Base-by-base conservation (phyloP, 768 basidiomycete genomes). In the Trametes elegans region DNA sequence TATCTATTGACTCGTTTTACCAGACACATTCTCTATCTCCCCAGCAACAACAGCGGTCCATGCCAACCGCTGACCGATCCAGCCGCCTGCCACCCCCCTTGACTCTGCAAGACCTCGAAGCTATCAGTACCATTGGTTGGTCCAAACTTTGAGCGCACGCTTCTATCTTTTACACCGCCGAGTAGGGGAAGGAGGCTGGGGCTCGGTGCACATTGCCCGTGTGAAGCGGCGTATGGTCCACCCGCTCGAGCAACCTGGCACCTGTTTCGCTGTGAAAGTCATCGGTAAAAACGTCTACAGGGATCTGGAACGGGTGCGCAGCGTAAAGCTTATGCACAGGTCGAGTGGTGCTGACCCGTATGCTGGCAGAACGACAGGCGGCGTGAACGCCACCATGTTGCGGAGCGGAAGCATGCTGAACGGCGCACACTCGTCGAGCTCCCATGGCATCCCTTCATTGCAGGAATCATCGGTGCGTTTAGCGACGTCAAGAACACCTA, bases 381-480 rank as follows among this genome's bases (percentile, higher is more conserved):
- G 13, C 16, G 21, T 10, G 40, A 49, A 19, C 43, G 48, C 18
- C 16, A 18, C 24, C 10, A 32, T 13, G 52, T 46, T 5, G 27
- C 41, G 5, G 46, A 60, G 34, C 23, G 32, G 24, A 60, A 59
- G 34, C 58, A 79, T 53, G 53, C 62, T 4, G 84, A 85, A 68
- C 73, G 76, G 27, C 61, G 62, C 16, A 56, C 61, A 14, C 75
- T 85, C 9, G 62, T 64, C 14, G 55, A 59, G 40, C 66, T 84
- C 19, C 72, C 73, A 4, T 84, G 83, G 83, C 77, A 73, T 49
- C 76, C 83, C 0, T 85, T 82, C 69, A 63, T 82, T 29, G 69
- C 70, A 7, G 79, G 79, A 3, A 65, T 81, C 3, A 55, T 81
- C 28, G 69, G 75, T 45, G 68, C 66, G 0, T 80, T 82, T 61